These are phyloP conservation scores for Cynanchum wilfordii DNA, from an alignment of 257 asterid species.

Conservation along the genomic window DNA sequence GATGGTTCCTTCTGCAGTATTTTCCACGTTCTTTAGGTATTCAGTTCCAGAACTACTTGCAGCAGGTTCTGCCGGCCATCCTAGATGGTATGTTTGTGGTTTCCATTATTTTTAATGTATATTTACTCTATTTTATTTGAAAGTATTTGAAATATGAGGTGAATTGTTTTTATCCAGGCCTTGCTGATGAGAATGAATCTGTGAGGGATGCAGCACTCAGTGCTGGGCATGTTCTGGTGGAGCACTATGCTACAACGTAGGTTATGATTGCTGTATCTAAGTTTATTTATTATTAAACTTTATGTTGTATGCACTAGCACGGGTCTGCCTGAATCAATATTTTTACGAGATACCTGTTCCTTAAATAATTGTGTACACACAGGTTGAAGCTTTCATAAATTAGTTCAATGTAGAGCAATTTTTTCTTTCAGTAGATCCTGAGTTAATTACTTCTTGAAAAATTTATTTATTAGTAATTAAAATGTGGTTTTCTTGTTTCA, in stretches of 20 bases:
- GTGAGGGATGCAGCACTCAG: conserved; percentile 98
- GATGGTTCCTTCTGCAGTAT: conserved; percentile 53
- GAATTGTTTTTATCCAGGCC: conserved; percentile 46
- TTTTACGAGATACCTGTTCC: not conserved
- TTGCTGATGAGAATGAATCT: conserved; percentile 99
- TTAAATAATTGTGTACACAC: not conserved
- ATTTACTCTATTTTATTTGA: not conserved
- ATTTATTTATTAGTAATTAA: not conserved
- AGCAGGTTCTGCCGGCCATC: conserved; percentile 92
- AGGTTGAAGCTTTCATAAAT: not conserved
- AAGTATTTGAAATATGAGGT: not conserved
- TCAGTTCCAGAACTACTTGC: conserved; percentile 96
- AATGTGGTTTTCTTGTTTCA: not conserved
- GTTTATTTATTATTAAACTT: not conserved
- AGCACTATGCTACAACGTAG: conserved; percentile 94
- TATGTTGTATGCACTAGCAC: not conserved
- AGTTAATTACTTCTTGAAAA: too few relatives aligned
- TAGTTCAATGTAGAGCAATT: not conserved
- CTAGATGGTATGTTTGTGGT: conserved; percentile 56
- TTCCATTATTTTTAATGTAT: not conserved
- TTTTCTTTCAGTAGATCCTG: not conserved
- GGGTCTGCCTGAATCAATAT: not conserved
- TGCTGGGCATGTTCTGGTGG: conserved; percentile 98
- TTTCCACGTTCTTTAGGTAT: conserved; percentile 91
- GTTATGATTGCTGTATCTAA: conserved; percentile 18